A percentile compares a stretch with the other conserved stretches of the same genome.
Evolutionary conservation across 768 basidiomycete species (phyloP).

Genomic region (Mycena albidolilacea): DNA sequence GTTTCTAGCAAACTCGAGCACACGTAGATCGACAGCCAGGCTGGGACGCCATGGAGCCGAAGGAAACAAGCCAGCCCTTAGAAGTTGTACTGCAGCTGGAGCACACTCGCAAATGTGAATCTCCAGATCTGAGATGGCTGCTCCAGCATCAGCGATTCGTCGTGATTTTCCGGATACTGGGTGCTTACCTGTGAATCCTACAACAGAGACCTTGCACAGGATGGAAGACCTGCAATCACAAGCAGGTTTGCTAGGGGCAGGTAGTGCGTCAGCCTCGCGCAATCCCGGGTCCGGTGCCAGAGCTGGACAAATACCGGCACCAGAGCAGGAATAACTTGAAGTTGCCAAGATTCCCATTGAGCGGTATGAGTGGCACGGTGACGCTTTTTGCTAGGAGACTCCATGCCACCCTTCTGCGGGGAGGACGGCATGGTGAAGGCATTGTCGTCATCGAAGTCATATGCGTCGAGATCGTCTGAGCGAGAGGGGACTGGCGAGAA

Average conservation of each 20-base stretch:
- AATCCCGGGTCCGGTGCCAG: background rate
- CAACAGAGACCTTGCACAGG: background rate
- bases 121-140: background rate
- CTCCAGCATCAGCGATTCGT: background rate
- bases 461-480: background rate
- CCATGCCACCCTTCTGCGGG: background rate
- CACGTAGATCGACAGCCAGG: background rate
- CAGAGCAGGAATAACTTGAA: background rate
- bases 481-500: background rate
- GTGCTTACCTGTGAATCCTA: conserved; percentile 4
- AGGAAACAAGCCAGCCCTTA: conserved; percentile 45
- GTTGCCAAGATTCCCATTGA: conserved; percentile 2
- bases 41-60: conserved; percentile 39
- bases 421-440: background rate
- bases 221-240: background rate
- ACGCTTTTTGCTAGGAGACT: background rate
- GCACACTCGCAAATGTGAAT: background rate
- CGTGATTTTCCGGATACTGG: background rate
- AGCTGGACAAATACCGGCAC: background rate
- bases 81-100: conserved; percentile 39
- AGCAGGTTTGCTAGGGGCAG: background rate
- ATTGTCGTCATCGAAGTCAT: background rate
- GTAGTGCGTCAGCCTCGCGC: background rate
- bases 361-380: background rate
- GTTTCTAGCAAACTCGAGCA: conserved; percentile 41